Evolutionary conservation across 441 rosid species (phyloP).

Genomic region (Jatropha multifida): DNA sequence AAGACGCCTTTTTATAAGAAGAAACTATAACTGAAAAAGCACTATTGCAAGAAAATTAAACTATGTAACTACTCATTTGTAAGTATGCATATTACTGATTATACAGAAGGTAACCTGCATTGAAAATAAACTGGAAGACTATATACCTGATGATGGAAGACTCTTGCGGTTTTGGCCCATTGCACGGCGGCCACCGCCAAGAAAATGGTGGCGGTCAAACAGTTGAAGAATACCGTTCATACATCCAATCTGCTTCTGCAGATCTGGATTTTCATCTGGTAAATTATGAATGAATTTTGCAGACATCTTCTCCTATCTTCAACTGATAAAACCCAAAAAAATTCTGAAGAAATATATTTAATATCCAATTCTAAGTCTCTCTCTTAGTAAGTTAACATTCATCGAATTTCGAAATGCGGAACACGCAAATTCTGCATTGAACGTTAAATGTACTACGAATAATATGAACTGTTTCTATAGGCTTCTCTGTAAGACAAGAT

Average conservation of each 20-base stretch:
- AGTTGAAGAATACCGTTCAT: slow-evolving; percentile 85
- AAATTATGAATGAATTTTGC: slow-evolving; percentile 53
- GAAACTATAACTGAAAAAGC: not conserved
- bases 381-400: not conserved
- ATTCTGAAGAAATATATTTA: slow-evolving; percentile 13
- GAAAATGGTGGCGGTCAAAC: slow-evolving; percentile 69
- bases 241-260: slow-evolving; percentile 87
- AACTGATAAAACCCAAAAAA: slow-evolving; percentile 10
- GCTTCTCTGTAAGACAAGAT: not conserved
- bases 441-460: not conserved
- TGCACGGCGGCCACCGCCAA: slow-evolving; percentile 43
- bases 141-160: slow-evolving; percentile 52
- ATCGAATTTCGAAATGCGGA: not conserved
- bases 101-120: not conserved
- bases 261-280: slow-evolving; percentile 77
- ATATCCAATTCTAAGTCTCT: slow-evolving; percentile 4
- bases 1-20: not conserved
- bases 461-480: not conserved
- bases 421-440: slow-evolving; percentile 12
- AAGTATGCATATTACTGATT: not conserved
- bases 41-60: not conserved
- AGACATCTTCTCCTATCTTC: slow-evolving; percentile 52
- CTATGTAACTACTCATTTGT: not conserved
- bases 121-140: not conserved
- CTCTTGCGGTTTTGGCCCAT: slow-evolving; percentile 42